phyloP scores from a whole-genome alignment of 805 yeast species.

The Candida jianshihensis region DNA sequence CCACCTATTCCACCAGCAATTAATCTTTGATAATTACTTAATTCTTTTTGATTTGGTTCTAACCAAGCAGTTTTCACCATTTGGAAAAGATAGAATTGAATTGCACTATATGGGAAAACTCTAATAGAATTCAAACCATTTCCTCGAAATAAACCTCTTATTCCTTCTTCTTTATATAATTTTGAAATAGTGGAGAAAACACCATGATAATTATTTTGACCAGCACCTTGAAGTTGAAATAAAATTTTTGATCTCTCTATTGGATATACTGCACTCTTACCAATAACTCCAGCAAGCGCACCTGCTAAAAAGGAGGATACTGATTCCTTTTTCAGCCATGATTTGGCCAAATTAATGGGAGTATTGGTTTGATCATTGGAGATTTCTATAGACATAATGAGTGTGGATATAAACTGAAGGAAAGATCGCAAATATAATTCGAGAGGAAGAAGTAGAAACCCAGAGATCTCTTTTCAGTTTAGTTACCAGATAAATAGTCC shows the following conservation, averaged over 20 bases:
- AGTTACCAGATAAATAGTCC: no score
- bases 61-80: slow-evolving; percentile 38
- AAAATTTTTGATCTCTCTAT: slow-evolving; percentile 90
- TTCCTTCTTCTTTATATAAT: slow-evolving; percentile 89
- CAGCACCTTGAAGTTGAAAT: slow-evolving; percentile 74
- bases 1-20: slow-evolving; percentile 82
- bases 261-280: slow-evolving; percentile 91
- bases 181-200: slow-evolving; percentile 65
- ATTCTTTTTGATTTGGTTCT: slow-evolving; percentile 27
- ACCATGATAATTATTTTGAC: slow-evolving; percentile 49
- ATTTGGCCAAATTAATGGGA: no score
- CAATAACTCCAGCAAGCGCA: slow-evolving; percentile 72
- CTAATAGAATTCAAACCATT: slow-evolving; percentile 86
- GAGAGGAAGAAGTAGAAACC: no score
- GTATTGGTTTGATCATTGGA: no score
- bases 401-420: no score
- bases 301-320: slow-evolving; percentile 65
- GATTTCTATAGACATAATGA: background rate
- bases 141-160: slow-evolving; percentile 83
- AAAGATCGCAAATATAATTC: no score
- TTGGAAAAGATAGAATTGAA: slow-evolving; percentile 85
- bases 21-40: slow-evolving; percentile 54
- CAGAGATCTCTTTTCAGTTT: no score
- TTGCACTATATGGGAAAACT: slow-evolving; percentile 90
- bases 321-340: slow-evolving; percentile 37